phyloP scores from a whole-genome alignment of 73 alveolate genomes.

The Paramecium biaurelia region DNA sequence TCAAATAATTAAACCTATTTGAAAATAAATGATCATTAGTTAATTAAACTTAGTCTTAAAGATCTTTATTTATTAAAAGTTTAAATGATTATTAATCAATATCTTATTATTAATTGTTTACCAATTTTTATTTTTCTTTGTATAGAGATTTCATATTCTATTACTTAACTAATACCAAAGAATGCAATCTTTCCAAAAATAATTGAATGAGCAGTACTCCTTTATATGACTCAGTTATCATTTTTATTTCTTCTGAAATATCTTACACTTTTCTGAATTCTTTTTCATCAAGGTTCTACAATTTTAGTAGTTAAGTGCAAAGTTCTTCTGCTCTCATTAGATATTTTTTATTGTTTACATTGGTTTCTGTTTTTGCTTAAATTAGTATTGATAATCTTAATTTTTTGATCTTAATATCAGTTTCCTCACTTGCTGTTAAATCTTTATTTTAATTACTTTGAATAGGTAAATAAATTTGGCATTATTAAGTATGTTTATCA shows the following conservation, averaged over 20 bases:
- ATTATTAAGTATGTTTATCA: neutral
- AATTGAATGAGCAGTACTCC: neutral
- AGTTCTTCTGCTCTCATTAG: neutral
- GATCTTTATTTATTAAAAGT: neutral
- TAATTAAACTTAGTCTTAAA: neutral
- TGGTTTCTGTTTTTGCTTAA: neutral
- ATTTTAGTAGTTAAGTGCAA: neutral
- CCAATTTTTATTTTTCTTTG: neutral
- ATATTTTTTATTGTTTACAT: neutral
- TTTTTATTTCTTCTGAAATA: neutral
- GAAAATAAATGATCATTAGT: neutral
- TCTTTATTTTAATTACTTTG: neutral
- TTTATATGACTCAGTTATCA: neutral
- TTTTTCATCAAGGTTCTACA: neutral
- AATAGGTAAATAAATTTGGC: neutral
- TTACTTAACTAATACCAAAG: neutral
- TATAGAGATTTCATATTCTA: neutral
- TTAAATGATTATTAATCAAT: neutral
- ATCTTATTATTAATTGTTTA: neutral
- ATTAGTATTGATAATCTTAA: neutral
- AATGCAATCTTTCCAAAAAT: constrained; percentile 4
- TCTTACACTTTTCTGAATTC: neutral
- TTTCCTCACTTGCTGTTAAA: neutral
- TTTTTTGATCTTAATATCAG: neutral
- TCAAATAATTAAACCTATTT: neutral